These are phyloP conservation scores for Gossypium sturtianum DNA, from an alignment of 345 rosid genomes.

Conservation along the genomic window DNA sequence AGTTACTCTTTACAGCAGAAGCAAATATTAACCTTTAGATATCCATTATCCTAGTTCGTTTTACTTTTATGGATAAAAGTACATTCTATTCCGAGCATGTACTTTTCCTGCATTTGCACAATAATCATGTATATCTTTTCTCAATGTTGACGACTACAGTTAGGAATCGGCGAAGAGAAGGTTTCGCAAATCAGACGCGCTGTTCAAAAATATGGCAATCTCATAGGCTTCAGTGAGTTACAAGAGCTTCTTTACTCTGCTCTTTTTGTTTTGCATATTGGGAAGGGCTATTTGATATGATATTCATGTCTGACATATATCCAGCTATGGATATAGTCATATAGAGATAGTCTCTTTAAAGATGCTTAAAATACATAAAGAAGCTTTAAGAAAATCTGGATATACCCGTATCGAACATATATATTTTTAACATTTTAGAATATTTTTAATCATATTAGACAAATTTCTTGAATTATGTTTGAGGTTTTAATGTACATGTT, in stretches of 20 bases:
- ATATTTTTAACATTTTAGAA: not conserved
- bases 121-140: not conserved
- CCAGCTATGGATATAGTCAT: not conserved
- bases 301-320: not conserved
- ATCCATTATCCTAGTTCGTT: not conserved
- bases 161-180: constrained; percentile 74
- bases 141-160: constrained; percentile 33
- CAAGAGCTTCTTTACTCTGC: not conserved
- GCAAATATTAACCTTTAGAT: not conserved
- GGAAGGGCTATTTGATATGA: not conserved
- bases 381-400: not conserved
- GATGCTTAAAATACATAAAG: too few relatives aligned
- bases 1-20: not conserved
- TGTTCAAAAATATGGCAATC: constrained; percentile 74
- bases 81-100: not conserved
- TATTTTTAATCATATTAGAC: not conserved
- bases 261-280: not conserved
- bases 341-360: not conserved
- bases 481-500: not conserved
- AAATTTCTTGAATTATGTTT: not conserved
- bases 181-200: constrained; percentile 39
- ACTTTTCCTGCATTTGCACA: not conserved
- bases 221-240: constrained; percentile 69
- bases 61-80: not conserved
- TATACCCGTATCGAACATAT: not conserved